A percentile compares a stretch with the other conserved stretches of the same genome.
These are phyloP conservation scores for Boletus tylopilopsis DNA, from an alignment of 768 basidiomycete species.

Conservation along the genomic window DNA sequence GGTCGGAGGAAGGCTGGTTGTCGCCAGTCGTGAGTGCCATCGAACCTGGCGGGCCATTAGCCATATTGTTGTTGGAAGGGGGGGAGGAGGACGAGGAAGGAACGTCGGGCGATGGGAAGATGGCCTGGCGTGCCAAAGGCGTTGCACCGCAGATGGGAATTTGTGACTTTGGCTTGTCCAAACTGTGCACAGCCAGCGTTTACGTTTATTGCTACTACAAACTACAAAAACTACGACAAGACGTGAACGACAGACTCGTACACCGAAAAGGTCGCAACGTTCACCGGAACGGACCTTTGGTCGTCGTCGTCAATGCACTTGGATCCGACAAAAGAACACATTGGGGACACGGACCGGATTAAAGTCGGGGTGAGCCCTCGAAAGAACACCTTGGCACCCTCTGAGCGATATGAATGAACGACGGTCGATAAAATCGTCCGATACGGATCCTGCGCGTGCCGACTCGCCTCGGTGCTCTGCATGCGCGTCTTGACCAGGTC, in stretches of 20 bases:
- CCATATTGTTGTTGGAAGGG: constrained; percentile 18
- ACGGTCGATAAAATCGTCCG: constrained; percentile 57
- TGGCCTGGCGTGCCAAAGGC: constrained; percentile 28
- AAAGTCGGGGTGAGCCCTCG: constrained; percentile 77
- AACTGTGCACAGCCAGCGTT: constrained; percentile 28
- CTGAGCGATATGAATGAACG: constrained; percentile 53
- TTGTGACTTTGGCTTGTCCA: constrained; percentile 18
- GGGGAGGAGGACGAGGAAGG: too few relatives aligned
- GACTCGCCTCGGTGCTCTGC: constrained; percentile 45
- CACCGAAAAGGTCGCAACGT: constrained; percentile 75
- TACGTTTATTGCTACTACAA: too few relatives aligned
- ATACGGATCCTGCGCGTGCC: constrained; percentile 46
- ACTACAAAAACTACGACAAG: constrained; percentile 6
- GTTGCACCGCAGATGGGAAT: constrained; percentile 35
- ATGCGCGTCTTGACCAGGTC: constrained; percentile 91
- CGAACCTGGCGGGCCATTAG: constrained; percentile 22
- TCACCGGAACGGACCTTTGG: constrained; percentile 77
- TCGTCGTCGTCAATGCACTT: constrained; percentile 1
- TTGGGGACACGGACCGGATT: constrained; percentile 61
- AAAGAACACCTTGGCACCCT: constrained; percentile 71
- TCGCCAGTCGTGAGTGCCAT: constrained; percentile 18
- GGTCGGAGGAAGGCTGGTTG: constrained; percentile 22
- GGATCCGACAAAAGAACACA: too few relatives aligned
- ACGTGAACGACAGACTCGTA: constrained; percentile 59
- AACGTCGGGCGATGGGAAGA: not conserved